Evolutionary conservation across 768 basidiomycete species (phyloP).

Genomic region (Tylopilus intermedius): DNA sequence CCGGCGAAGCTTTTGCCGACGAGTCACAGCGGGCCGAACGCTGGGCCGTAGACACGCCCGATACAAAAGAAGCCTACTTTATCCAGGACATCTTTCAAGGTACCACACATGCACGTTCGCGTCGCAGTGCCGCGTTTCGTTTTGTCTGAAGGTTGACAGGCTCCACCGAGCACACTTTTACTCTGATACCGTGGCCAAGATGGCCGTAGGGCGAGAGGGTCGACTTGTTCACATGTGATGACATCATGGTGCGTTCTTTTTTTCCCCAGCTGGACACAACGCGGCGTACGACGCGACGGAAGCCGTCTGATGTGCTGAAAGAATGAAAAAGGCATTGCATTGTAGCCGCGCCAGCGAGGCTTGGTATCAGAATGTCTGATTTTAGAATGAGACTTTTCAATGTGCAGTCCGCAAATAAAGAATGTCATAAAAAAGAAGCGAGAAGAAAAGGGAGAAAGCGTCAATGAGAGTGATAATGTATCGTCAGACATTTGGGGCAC

Average conservation of each 20-base stretch:
- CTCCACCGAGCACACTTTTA: slow-evolving; percentile 66
- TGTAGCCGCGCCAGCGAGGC: slow-evolving; percentile 21
- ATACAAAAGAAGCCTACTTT: slow-evolving; percentile 95
- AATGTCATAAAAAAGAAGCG: slow-evolving; percentile 30
- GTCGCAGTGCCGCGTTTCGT: neutral
- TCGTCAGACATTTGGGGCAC: slow-evolving; percentile 29
- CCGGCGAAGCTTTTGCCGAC: slow-evolving; percentile 66
- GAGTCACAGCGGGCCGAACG: slow-evolving; percentile 52
- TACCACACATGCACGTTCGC: slow-evolving; percentile 21
- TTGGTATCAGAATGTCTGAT: slow-evolving; percentile 24
- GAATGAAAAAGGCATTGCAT: slow-evolving; percentile 1
- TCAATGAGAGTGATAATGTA: slow-evolving; percentile 34
- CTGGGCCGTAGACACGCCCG: slow-evolving; percentile 77
- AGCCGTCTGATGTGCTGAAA: slow-evolving; percentile 17
- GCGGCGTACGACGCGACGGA: slow-evolving; percentile 61
- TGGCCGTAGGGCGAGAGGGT: slow-evolving; percentile 74
- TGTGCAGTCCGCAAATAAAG: slow-evolving; percentile 35
- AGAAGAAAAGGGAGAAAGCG: neutral
- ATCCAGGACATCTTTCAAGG: slow-evolving; percentile 91
- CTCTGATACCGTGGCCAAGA: slow-evolving; percentile 76
- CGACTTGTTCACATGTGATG: slow-evolving; percentile 2
- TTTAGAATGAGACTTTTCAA: slow-evolving; percentile 28
- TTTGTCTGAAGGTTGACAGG: slow-evolving; percentile 1
- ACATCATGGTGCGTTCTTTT: slow-evolving; percentile 5
- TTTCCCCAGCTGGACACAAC: slow-evolving; percentile 78